Evolutionary conservation across 2,329 filamentous ascomycete genomes (phyloP), one percentile per base, ranked within the genome.

Genomic region (Chrysoporthe cubensis): DNA sequence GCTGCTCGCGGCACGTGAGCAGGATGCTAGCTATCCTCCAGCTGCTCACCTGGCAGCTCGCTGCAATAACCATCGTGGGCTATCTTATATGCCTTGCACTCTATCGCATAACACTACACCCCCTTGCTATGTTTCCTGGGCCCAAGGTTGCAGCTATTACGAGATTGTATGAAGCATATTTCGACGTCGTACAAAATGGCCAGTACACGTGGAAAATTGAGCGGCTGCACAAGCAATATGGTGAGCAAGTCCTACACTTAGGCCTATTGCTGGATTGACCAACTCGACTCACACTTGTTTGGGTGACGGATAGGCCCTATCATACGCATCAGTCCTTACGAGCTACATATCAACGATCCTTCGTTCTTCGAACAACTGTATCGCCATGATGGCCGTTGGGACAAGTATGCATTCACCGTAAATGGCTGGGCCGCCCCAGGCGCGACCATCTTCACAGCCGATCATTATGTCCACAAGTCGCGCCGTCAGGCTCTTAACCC

Each of bases 171-270:
- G 59, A 46, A 1, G 50, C 26, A 1, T 66, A 63, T 32, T 66
- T 46, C 50, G 65, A 66, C 16, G 37, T 63, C 14, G 21, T 44
- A 2, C 13, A 62, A 13, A 59, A 66, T 4, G 46, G 77, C 34
- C 69, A 71, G 65, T 79, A 76, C 68, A 72, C 76, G 37, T 78
- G 74, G 66, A 72, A 78, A 65, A 75, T 80, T 26, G 66, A 75
- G 34, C 71, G 76, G 54, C 71, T 79, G 60, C 78, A 79, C 66
- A 69, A 73, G 61, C 56, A 73, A 73, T 80, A 80, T 69, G 78
- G 78, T 78, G 71, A 72, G 67, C 13, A 54, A 8, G 34, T 32
- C 18, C 59, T 57, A 14, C n/a, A 11, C 11, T 18, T n/a, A 32
- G 8, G 13, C 7, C 50, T 3, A 4, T 6, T 11, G 50, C 50